Percentiles rank a stretch among this genome's conserved stretches.
Evolutionary conservation across 306 rosid species (phyloP).

Genomic region (Leucaena leucocephala): DNA sequence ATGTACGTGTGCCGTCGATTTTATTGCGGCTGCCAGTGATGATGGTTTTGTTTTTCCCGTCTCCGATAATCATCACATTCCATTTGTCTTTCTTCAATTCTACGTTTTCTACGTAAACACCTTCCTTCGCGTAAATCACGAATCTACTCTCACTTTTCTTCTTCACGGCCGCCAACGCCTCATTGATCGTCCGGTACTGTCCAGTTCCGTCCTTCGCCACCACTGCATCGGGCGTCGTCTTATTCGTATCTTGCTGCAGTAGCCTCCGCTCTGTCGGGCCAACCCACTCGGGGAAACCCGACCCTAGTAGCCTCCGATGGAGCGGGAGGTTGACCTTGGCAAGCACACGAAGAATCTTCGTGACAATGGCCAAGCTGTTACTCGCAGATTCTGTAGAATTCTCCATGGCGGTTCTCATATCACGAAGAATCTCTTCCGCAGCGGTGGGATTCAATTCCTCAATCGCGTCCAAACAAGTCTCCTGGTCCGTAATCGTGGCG

Average conservation of each 20-base stretch:
- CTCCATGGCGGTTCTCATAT: constrained; percentile 40
- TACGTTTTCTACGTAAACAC: constrained; percentile 72
- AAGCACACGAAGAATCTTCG: constrained; percentile 50
- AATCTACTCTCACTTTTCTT: constrained; percentile 63
- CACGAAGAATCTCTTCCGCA: not conserved
- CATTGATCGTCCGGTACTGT: constrained; percentile 48
- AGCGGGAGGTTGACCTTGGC: constrained; percentile 48
- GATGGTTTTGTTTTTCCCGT: constrained; percentile 69
- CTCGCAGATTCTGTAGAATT: constrained; percentile 79
- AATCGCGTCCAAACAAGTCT: constrained; percentile 79
- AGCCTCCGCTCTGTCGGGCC: constrained; percentile 69
- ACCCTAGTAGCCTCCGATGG: constrained; percentile 64
- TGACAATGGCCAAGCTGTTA: constrained; percentile 84
- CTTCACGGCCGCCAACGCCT: constrained; percentile 56
- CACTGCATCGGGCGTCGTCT: constrained; percentile 37
- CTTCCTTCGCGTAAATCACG: constrained; percentile 75
- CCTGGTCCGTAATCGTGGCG: constrained; percentile 72
- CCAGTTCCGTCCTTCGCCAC: constrained; percentile 86
- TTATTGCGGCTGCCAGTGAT: constrained; percentile 60
- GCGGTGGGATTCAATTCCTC: constrained; percentile 60
- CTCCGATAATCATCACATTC: constrained; percentile 91
- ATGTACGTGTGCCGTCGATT: constrained; percentile 78
- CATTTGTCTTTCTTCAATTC: constrained; percentile 70
- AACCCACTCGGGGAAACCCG: constrained; percentile 69
- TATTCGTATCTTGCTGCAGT: constrained; percentile 30